A percentile compares a stretch with the other conserved stretches of the same genome.
Evolutionary conservation across 2,329 filamentous ascomycete species (phyloP).

Genomic region (Fusarium robinianum): DNA sequence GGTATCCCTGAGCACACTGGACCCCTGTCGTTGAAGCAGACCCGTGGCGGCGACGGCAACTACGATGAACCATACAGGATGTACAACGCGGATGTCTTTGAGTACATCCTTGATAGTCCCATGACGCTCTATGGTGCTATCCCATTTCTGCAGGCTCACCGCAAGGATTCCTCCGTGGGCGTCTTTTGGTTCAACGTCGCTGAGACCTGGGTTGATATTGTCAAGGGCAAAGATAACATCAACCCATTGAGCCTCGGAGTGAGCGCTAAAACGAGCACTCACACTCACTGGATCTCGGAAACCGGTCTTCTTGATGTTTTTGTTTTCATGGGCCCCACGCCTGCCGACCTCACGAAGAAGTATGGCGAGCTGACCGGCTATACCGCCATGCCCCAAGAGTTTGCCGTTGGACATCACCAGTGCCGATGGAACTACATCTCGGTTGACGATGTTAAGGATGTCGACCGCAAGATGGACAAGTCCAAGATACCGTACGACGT

Average conservation of each 20-base stretch:
- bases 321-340: conserved; percentile 87
- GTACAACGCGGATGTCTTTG: conserved; percentile 97
- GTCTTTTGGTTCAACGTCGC: conserved; percentile 98
- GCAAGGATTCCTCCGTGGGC: conserved; percentile 89
- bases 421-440: conserved; percentile 99
- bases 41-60: conserved; percentile 82
- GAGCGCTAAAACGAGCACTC: conserved; percentile 71
- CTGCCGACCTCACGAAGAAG: conserved; percentile 76
- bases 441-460: conserved; percentile 94
- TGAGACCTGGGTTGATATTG: conserved; percentile 96
- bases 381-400: conserved; percentile 88
- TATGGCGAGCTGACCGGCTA: conserved; percentile 92
- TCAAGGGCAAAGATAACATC: conserved; percentile 72
- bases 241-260: conserved; percentile 80
- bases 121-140: conserved; percentile 99
- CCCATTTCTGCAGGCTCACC: conserved; percentile 96
- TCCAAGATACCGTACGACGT: conserved; percentile 95
- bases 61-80: conserved; percentile 89
- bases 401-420: conserved; percentile 92
- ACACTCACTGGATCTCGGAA: conserved; percentile 98
- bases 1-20: conserved; percentile 94
- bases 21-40: conserved; percentile 85
- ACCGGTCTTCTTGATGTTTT: conserved; percentile 89
- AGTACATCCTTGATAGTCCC: conserved; percentile 94
- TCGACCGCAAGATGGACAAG: conserved; percentile 95